Conservation (phyloP, 768 basidiomycete genomes). For the Lactifluus volemus region DNA sequence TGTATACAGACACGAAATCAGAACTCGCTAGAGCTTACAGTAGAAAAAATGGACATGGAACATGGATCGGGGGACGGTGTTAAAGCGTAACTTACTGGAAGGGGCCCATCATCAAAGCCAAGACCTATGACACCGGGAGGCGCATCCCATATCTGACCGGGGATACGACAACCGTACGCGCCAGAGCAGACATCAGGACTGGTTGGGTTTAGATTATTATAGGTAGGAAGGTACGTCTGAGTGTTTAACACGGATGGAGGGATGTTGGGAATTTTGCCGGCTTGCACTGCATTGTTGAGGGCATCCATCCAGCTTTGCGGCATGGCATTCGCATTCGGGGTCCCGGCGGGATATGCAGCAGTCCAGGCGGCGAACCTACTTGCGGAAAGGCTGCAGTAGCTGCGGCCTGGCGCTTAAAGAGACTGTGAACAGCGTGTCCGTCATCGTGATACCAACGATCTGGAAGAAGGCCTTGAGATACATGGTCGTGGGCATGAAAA, state of each 20-base stretch:
- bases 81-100: constrained; percentile 11
- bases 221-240: constrained; percentile 15
- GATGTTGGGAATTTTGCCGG: constrained; percentile 32
- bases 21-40: not conserved
- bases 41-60: not conserved
- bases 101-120: constrained; percentile 33
- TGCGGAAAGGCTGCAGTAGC: not conserved
- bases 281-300: constrained; percentile 27
- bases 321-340: constrained; percentile 25
- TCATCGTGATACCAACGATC: constrained; percentile 23
- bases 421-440: constrained; percentile 21
- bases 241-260: constrained; percentile 24
- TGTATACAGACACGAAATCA: not conserved
- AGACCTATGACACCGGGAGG: constrained; percentile 32
- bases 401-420: constrained; percentile 22
- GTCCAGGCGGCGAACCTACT: constrained; percentile 26
- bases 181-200: constrained; percentile 31
- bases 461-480: constrained; percentile 13
- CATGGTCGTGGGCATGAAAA: not conserved
- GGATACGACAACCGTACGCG: constrained; percentile 24
- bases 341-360: constrained; percentile 27
- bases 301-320: constrained; percentile 36
- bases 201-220: constrained; percentile 16
- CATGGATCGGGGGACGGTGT: not conserved
- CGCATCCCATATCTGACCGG: constrained; percentile 32